Evolutionary conservation across 805 yeast genomes (phyloP).

Genomic region (Ogataea ramenticola): DNA sequence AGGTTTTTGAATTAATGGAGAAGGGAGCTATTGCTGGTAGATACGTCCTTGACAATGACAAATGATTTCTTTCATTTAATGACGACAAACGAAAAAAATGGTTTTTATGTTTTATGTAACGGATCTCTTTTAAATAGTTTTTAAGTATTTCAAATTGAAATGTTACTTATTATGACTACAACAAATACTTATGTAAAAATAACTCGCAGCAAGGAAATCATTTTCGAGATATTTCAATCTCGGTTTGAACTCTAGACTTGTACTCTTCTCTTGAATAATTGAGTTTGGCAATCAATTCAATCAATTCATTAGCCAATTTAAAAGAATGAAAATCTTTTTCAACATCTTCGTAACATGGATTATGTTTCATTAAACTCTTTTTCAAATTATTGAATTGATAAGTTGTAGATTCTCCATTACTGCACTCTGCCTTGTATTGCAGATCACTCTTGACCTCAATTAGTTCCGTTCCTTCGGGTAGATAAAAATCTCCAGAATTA

Average conservation of each 20-base stretch:
- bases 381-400: slow-evolving; percentile 17
- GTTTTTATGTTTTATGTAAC: too few species aligned
- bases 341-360: slow-evolving; percentile 16
- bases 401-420: neutral
- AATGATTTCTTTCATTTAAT: slow-evolving; percentile 34
- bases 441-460: slow-evolving; percentile 2
- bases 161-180: too few species aligned
- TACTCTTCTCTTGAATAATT: slow-evolving; percentile 3
- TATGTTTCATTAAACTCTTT: slow-evolving; percentile 6
- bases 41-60: slow-evolving; percentile 74
- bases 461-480: slow-evolving; percentile 9
- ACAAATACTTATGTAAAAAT: too few species aligned
- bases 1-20: slow-evolving; percentile 70
- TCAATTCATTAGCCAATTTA: slow-evolving; percentile 11
- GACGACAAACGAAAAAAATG: too few species aligned
- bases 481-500: slow-evolving; percentile 33
- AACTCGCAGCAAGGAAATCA: too few species aligned
- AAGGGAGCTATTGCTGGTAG: slow-evolving; percentile 84
- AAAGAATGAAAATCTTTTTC: slow-evolving; percentile 9
- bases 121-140: too few species aligned
- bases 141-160: too few species aligned
- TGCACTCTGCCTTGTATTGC: too few species aligned
- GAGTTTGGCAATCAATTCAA: slow-evolving; percentile 7
- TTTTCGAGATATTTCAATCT: too few species aligned
- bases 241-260: neutral